Conservation (phyloP, 2,329 filamentous ascomycete species). For the Exserohilum rostratum region DNA sequence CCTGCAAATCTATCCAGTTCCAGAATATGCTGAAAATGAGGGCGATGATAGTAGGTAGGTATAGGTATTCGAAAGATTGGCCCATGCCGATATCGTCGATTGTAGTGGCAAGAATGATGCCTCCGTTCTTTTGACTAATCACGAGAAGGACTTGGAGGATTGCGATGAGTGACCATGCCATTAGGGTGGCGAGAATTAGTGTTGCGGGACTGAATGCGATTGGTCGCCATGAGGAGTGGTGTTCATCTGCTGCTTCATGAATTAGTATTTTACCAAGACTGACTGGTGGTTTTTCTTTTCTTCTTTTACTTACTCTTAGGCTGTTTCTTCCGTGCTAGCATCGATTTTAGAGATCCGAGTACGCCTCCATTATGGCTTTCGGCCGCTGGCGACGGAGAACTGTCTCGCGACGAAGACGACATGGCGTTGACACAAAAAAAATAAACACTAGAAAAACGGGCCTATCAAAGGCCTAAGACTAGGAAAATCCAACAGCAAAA, state of each 20-base stretch:
- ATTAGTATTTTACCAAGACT: too few relatives aligned
- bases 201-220: conserved; percentile 21
- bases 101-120: conserved; percentile 48
- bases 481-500: background rate
- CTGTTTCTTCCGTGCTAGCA: background rate
- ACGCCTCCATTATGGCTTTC: too few relatives aligned
- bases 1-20: conserved; percentile 66
- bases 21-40: conserved; percentile 63
- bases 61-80: conserved; percentile 57
- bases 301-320: background rate
- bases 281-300: too few relatives aligned
- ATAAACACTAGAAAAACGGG: background rate
- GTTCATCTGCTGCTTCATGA: background rate
- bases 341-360: too few relatives aligned
- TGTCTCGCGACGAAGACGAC: too few relatives aligned
- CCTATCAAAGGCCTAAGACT: background rate
- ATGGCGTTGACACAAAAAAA: background rate
- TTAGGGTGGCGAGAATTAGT: conserved; percentile 16
- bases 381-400: too few relatives aligned
- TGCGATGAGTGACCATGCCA: conserved; percentile 45
- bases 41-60: conserved; percentile 59
- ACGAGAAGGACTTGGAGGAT: conserved; percentile 55
- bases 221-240: conserved; percentile 24
- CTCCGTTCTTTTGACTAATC: conserved; percentile 51
- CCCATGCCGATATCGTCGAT: conserved; percentile 49